phyloP scores from a whole-genome alignment of 2,329 filamentous ascomycete genomes.

The Eutypa lata region DNA sequence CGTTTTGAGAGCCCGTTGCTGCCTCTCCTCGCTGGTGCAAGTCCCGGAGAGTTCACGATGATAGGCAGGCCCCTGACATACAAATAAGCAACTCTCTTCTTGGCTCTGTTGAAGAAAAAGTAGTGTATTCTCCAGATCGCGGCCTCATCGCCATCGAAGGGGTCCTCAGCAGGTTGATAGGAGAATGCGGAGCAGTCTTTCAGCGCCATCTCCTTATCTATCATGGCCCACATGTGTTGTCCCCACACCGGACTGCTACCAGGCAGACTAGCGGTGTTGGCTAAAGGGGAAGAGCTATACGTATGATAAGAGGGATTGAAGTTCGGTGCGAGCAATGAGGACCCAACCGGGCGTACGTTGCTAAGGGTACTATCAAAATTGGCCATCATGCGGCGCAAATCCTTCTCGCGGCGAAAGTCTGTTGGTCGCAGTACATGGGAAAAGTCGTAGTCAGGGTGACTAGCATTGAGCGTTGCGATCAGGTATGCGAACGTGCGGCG shows the following conservation, averaged over 20 bases:
- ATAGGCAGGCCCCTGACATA: slow-evolving; percentile 87
- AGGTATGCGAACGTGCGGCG: slow-evolving; percentile 92
- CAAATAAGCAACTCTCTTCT: slow-evolving; percentile 91
- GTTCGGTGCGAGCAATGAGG: slow-evolving; percentile 27
- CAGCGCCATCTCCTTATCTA: slow-evolving; percentile 93
- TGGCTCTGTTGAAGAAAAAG: slow-evolving; percentile 93
- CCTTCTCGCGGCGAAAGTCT: slow-evolving; percentile 85
- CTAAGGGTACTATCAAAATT: slow-evolving; percentile 83
- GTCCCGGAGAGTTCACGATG: slow-evolving; percentile 42
- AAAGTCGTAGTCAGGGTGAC: slow-evolving; percentile 96
- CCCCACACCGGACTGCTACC: slow-evolving; percentile 68
- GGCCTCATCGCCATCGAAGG: slow-evolving; percentile 87
- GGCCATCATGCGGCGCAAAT: slow-evolving; percentile 77
- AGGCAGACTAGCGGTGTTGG: slow-evolving; percentile 37
- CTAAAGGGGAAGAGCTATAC: slow-evolving; percentile 33
- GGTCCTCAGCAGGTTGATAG: slow-evolving; percentile 85
- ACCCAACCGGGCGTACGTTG: slow-evolving; percentile 70
- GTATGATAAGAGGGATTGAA: slow-evolving; percentile 40
- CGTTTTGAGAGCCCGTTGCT: slow-evolving; percentile 28
- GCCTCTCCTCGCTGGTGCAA: slow-evolving; percentile 25
- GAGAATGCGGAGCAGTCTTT: slow-evolving; percentile 86
- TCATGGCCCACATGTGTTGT: slow-evolving; percentile 84
- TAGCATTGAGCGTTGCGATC: slow-evolving; percentile 94
- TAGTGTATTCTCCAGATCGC: slow-evolving; percentile 95
- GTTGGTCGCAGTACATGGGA: slow-evolving; percentile 83